Percentiles rank a stretch among this genome's conserved stretches.
These are phyloP conservation scores for Setaria viridis DNA, from an alignment of 202 grass and related monocot genomes.

Conservation along the genomic window DNA sequence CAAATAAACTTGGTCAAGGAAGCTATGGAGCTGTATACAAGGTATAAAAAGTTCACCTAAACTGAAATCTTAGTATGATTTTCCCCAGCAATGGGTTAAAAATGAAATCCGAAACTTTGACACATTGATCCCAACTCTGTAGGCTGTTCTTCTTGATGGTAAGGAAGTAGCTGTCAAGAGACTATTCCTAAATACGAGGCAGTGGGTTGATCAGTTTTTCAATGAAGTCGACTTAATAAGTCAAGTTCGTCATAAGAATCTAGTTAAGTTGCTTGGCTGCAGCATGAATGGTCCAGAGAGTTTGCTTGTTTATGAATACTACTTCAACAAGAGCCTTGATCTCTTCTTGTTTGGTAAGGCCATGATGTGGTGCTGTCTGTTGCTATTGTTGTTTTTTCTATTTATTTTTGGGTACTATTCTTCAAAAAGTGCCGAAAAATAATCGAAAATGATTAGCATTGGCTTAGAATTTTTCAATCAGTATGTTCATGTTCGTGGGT, in stretches of 20 bases:
- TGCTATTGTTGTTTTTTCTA: slow-evolving; percentile 15
- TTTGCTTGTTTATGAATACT: slow-evolving; percentile 92
- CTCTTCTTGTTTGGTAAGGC: slow-evolving; percentile 80
- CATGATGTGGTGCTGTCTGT: neutral
- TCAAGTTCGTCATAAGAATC: slow-evolving; percentile 84
- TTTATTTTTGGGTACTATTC: neutral
- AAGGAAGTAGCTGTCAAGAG: slow-evolving; percentile 88
- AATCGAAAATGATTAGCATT: neutral
- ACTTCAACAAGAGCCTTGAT: slow-evolving; percentile 81
- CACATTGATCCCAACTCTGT: slow-evolving; percentile 22
- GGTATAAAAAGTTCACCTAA: slow-evolving; percentile 44
- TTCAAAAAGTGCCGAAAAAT: neutral
- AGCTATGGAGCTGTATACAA: slow-evolving; percentile 85
- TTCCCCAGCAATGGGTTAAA: neutral
- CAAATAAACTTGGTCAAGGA: slow-evolving; percentile 92
- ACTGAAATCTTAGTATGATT: neutral
- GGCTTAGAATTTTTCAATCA: slow-evolving; percentile 4
- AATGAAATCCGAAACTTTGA: neutral
- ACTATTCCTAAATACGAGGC: slow-evolving; percentile 77
- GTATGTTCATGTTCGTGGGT: neutral
- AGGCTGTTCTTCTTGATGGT: slow-evolving; percentile 81
- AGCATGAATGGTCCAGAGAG: slow-evolving; percentile 84
- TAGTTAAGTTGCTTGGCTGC: slow-evolving; percentile 85
- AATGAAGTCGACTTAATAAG: slow-evolving; percentile 87
- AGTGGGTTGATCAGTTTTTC: slow-evolving; percentile 83